Evolutionary conservation across 257 asterid genomes (phyloP).

Genomic region (Fraxinus americana): DNA sequence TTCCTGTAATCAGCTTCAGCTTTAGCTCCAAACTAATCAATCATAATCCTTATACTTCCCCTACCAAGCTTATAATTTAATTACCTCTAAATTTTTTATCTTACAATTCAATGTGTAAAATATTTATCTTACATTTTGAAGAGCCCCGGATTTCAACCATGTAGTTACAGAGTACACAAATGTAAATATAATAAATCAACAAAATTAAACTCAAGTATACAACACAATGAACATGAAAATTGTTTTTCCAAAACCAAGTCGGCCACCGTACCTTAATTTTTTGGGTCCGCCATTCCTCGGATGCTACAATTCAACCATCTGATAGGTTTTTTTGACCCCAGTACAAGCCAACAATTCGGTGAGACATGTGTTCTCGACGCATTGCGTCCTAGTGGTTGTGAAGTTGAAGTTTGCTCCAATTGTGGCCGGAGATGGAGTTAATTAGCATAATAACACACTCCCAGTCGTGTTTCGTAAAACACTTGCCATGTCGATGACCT

Average conservation of each 20-base stretch:
- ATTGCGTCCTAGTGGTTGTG: no score
- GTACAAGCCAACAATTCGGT: no score
- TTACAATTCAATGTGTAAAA: background rate
- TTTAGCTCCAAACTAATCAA: background rate
- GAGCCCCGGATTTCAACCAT: background rate
- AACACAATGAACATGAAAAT: background rate
- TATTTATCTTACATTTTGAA: background rate
- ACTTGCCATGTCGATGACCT: no score
- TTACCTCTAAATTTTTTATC: background rate
- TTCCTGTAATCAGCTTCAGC: background rate
- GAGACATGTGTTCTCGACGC: no score
- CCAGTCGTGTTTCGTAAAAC: no score
- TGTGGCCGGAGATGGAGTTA: no score
- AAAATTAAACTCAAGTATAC: background rate
- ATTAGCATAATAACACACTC: no score
- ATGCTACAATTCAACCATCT: no score
- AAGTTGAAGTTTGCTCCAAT: no score
- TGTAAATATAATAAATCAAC: no score
- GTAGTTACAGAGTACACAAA: background rate
- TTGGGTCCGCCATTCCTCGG: no score
- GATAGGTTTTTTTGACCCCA: no score
- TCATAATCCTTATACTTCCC: background rate
- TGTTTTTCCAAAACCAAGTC: conserved; percentile 12
- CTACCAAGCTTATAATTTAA: background rate
- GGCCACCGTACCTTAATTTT: background rate